These are phyloP conservation scores for Phytophthora fragariaefolia DNA, from an alignment of 352 stramenopile genomes.

Conservation along the genomic window DNA sequence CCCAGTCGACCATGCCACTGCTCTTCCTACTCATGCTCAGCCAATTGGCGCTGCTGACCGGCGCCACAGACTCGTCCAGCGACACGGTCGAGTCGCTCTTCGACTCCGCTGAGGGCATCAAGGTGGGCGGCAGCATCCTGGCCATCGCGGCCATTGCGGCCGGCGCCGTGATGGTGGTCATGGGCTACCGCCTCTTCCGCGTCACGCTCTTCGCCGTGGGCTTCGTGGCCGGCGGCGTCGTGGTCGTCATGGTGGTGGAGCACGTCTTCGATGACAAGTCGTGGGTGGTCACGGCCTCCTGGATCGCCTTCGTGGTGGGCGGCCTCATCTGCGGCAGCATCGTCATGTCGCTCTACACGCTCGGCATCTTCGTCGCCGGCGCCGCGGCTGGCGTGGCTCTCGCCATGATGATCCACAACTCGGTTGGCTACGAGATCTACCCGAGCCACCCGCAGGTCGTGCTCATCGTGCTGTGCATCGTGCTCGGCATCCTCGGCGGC, in stretches of 20 bases:
- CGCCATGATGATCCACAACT: conserved; percentile 59
- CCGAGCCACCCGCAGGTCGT: conserved; percentile 54
- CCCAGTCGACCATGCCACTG: conserved; percentile 24
- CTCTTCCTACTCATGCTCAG: conserved; percentile 35
- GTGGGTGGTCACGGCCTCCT: conserved; percentile 63
- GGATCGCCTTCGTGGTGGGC: conserved; percentile 62
- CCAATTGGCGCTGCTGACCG: conserved; percentile 19
- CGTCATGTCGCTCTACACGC: conserved; percentile 55
- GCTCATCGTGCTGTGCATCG: conserved; percentile 54
- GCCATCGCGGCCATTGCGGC: conserved; percentile 43
- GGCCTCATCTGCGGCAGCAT: conserved; percentile 54
- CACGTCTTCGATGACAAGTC: conserved; percentile 49
- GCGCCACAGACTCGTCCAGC: conserved; percentile 32
- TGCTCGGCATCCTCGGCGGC: conserved; percentile 47
- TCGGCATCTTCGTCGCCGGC: conserved; percentile 66
- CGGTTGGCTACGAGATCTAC: conserved; percentile 62
- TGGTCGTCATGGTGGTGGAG: conserved; percentile 48
- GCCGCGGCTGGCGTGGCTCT: conserved; percentile 59
- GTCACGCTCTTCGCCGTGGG: conserved; percentile 58
- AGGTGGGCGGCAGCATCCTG: conserved; percentile 45
- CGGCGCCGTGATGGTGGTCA: conserved; percentile 36
- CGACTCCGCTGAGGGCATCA: conserved; percentile 45
- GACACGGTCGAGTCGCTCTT: conserved; percentile 53
- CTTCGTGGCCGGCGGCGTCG: conserved; percentile 60
- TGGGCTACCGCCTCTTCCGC: conserved; percentile 74